phyloP scores from a whole-genome alignment of 805 yeast species.

The Metahyphopichia silvanorum region DNA sequence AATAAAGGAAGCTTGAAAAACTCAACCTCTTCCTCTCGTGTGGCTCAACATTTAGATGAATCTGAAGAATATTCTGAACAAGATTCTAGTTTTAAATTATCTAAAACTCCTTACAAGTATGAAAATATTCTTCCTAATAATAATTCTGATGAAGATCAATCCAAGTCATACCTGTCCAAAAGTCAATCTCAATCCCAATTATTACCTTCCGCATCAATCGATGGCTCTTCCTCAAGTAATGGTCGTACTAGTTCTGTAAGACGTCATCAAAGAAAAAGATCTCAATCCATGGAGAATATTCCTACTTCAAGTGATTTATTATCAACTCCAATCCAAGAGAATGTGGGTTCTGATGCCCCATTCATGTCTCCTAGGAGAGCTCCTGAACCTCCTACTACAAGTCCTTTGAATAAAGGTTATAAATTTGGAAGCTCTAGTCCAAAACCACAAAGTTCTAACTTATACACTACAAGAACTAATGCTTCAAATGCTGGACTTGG shows the following conservation, averaged over 20 bases:
- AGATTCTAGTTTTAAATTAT: slow-evolving; percentile 8
- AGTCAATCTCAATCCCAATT: slow-evolving; percentile 17
- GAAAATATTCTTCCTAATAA: slow-evolving; percentile 3
- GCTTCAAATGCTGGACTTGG: slow-evolving; percentile 19
- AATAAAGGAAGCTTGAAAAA: background rate
- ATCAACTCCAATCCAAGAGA: slow-evolving; percentile 3
- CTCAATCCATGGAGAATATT: slow-evolving; percentile 50
- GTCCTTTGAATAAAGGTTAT: slow-evolving; percentile 24
- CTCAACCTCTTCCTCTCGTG: too few relatives aligned
- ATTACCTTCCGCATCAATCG: slow-evolving; percentile 40
- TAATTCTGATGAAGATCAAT: slow-evolving; percentile 18
- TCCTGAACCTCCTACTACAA: slow-evolving; percentile 60
- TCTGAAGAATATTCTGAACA: slow-evolving; percentile 2
- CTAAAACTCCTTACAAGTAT: slow-evolving; percentile 8
- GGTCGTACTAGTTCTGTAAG: slow-evolving; percentile 6
- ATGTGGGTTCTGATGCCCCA: slow-evolving; percentile 14
- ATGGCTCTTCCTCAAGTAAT: slow-evolving; percentile 6
- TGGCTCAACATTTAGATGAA: too few relatives aligned
- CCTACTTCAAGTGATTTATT: slow-evolving; percentile 3
- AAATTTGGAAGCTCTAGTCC: slow-evolving; percentile 26
- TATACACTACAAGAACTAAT: slow-evolving; percentile 21
- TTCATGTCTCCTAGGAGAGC: slow-evolving; percentile 72
- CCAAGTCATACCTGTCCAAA: background rate
- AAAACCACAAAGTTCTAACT: background rate
- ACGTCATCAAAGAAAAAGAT: slow-evolving; percentile 45